These are phyloP conservation scores for Porpolomopsis calyptriformis DNA, from an alignment of 768 basidiomycete species.

Conservation along the genomic window DNA sequence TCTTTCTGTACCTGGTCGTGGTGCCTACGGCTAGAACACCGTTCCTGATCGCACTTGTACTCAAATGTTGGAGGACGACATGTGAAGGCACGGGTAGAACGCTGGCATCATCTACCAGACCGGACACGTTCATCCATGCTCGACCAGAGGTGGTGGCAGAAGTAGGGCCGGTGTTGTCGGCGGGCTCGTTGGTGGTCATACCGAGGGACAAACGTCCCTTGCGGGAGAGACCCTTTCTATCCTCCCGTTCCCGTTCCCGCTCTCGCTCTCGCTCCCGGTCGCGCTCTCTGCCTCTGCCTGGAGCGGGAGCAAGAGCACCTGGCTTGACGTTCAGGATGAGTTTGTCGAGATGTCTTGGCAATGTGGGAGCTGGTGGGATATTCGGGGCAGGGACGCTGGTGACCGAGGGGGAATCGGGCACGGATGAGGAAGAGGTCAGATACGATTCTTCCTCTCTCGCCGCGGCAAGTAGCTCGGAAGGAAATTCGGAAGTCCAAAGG, in stretches of 20 bases:
- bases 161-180: not conserved
- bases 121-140: conserved; percentile 22
- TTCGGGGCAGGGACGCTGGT: conserved; percentile 52
- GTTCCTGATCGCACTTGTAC: conserved; percentile 90
- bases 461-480: conserved; percentile 65
- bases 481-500: conserved; percentile 73
- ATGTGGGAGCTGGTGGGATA: conserved; percentile 77
- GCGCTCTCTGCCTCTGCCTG: conserved; percentile 12
- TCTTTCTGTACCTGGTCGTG: conserved; percentile 85
- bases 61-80: conserved; percentile 88
- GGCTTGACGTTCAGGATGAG: conserved; percentile 68
- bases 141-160: not conserved
- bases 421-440: conserved; percentile 36
- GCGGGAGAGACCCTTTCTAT: conserved; percentile 12
- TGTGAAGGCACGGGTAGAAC: conserved; percentile 90
- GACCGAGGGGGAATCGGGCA: conserved; percentile 8
- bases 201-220: not conserved
- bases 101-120: conserved; percentile 76
- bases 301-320: conserved; percentile 9
- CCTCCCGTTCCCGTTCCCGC: conserved; percentile 20
- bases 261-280: no score
- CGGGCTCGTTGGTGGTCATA: conserved; percentile 2
- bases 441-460: conserved; percentile 78
- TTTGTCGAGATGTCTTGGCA: conserved; percentile 89
- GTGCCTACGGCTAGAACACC: conserved; percentile 88